Evolutionary conservation across 2,329 filamentous ascomycete species (phyloP).

Genomic region (Trichoderma sp.): DNA sequence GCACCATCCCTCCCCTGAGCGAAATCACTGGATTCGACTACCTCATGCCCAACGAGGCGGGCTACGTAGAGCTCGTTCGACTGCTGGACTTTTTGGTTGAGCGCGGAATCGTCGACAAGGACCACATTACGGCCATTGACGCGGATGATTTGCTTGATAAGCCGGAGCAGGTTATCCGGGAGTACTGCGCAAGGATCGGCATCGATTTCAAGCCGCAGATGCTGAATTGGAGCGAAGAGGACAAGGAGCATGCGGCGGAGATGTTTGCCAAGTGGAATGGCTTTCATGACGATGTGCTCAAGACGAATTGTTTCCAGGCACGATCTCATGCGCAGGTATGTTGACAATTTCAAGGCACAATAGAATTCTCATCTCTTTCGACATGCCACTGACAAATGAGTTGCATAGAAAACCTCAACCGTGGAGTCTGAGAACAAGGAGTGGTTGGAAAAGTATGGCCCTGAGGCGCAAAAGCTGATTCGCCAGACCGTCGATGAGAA

Average conservation of each 20-base stretch:
- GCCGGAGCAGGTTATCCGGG: conserved; percentile 73
- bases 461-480: conserved; percentile 71
- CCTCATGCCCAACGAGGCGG: conserved; percentile 86
- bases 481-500: conserved; percentile 72
- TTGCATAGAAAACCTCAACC: conserved; percentile 60
- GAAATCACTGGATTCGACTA: conserved; percentile 81
- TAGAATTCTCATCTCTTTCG: background rate
- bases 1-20: conserved; percentile 85
- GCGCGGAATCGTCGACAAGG: conserved; percentile 71
- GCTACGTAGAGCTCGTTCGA: conserved; percentile 83
- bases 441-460: conserved; percentile 75
- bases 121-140: conserved; percentile 82
- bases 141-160: conserved; percentile 92
- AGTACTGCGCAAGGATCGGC: conserved; percentile 81
- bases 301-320: conserved; percentile 75
- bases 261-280: conserved; percentile 97
- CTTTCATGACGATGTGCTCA: conserved; percentile 93
- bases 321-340: conserved; percentile 66
- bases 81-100: conserved; percentile 83
- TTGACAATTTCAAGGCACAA: no score
- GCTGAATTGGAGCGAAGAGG: conserved; percentile 81
- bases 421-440: conserved; percentile 69
- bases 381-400: background rate
- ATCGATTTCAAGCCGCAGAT: conserved; percentile 76
- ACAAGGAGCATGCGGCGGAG: conserved; percentile 71